These are phyloP conservation scores for Penicillium brevicompactum DNA, from an alignment of 2,329 filamentous ascomycete genomes.

Conservation along the genomic window DNA sequence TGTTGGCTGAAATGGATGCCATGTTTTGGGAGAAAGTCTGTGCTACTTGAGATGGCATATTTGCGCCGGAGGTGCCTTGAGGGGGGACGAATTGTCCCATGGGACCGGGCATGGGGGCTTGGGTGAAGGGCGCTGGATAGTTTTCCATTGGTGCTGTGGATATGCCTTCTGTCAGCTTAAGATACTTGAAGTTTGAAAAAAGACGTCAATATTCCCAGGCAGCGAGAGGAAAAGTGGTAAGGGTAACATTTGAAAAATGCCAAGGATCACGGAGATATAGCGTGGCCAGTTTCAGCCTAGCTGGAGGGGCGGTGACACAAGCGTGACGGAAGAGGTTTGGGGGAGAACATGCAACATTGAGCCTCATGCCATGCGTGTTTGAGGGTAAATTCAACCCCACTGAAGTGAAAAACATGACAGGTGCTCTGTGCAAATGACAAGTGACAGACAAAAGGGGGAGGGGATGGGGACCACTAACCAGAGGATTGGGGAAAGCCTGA, in stretches of 20 bases:
- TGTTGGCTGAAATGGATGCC: conserved; percentile 38
- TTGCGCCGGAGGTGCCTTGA: conserved; percentile 32
- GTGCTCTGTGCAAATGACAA: conserved; percentile 14
- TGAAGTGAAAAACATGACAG: conserved; percentile 8
- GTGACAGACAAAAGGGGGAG: conserved; percentile 7
- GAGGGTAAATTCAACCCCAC: conserved; percentile 5
- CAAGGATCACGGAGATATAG: conserved; percentile 8
- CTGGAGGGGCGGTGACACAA: conserved; percentile 4
- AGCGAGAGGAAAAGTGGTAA: conserved; percentile 8
- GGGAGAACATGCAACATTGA: conserved; percentile 4
- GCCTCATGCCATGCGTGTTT: conserved; percentile 1
- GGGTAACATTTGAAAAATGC: conserved; percentile 4
- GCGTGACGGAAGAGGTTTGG: background rate
- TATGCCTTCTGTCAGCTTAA: conserved; percentile 22
- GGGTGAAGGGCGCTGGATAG: conserved; percentile 38
- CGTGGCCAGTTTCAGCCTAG: conserved; percentile 6
- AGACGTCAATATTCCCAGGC: background rate
- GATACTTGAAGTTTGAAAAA: conserved; percentile 5
- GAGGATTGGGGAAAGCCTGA: conserved; percentile 37
- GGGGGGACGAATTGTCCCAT: conserved; percentile 32
- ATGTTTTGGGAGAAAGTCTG: conserved; percentile 39
- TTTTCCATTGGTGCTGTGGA: conserved; percentile 38
- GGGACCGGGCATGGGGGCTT: conserved; percentile 33
- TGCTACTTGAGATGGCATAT: conserved; percentile 32
- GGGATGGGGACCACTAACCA: conserved; percentile 29